Evolutionary conservation across 1,139 yeast species (phyloP).

Genomic region (Blastobotrys ciferrii): DNA sequence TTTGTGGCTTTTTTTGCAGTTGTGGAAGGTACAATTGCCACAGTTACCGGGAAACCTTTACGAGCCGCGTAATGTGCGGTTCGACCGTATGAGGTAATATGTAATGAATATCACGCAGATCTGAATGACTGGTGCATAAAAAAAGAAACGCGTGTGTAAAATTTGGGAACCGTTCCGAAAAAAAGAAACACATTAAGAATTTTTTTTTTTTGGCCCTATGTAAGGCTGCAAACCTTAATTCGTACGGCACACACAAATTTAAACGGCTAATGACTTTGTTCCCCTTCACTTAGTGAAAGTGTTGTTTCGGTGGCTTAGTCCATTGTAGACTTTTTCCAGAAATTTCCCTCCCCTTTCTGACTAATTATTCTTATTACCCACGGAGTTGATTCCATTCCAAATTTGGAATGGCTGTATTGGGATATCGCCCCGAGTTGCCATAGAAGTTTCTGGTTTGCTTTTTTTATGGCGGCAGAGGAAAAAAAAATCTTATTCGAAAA

Average conservation of each 20-base stretch:
- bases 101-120: not conserved
- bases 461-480: not conserved
- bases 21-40: too few species aligned
- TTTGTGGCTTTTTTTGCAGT: too few species aligned
- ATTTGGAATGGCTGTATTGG: not conserved
- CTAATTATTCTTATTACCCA: too few species aligned
- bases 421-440: not conserved
- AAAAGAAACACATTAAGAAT: slow-evolving; percentile 5
- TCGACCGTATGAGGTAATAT: not conserved
- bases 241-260: too few species aligned
- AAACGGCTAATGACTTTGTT: too few species aligned
- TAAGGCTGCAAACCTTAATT: too few species aligned
- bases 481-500: not conserved
- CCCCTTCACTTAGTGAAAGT: too few species aligned
- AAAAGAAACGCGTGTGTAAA: not conserved
- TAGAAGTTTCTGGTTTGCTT: not conserved
- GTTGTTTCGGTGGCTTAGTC: too few species aligned
- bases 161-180: not conserved
- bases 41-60: not conserved
- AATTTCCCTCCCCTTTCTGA: too few species aligned
- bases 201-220: too few species aligned
- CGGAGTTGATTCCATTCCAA: not conserved
- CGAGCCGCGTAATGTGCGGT: not conserved
- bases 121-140: not conserved
- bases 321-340: too few species aligned